These are phyloP conservation scores for Heteromeles arbutifolia DNA, from an alignment of 306 rosid species.

Conservation along the genomic window DNA sequence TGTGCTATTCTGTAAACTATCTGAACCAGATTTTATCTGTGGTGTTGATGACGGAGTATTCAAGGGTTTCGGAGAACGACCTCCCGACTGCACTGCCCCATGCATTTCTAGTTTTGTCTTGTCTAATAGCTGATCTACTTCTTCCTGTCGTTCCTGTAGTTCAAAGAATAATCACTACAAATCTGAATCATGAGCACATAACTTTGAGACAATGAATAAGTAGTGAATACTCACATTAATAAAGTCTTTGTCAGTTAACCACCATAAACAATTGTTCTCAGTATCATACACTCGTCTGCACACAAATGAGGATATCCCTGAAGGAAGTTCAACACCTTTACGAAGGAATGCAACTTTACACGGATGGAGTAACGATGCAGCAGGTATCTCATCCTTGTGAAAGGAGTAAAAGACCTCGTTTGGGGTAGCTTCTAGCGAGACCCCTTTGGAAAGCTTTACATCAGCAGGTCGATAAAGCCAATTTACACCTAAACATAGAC, in stretches of 20 bases:
- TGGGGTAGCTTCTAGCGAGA: constrained; percentile 59
- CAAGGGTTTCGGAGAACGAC: constrained; percentile 81
- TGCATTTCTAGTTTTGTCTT: constrained; percentile 69
- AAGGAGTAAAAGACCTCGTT: constrained; percentile 87
- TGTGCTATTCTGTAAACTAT: constrained; percentile 57
- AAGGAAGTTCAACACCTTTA: constrained; percentile 61
- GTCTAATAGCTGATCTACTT: constrained; percentile 60
- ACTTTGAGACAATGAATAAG: not conserved
- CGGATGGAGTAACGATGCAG: constrained; percentile 74
- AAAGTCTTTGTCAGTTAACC: constrained; percentile 74
- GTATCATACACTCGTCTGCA: constrained; percentile 85
- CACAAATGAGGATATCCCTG: constrained; percentile 74
- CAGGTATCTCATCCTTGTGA: constrained; percentile 81
- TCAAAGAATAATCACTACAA: constrained; percentile 5
- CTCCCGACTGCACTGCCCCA: constrained; percentile 65
- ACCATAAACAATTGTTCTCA: constrained; percentile 72
- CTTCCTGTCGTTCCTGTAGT: constrained; percentile 74
- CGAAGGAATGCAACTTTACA: constrained; percentile 91
- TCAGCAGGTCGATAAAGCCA: constrained; percentile 83
- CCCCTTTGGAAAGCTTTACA: constrained; percentile 58
- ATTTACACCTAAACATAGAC: constrained; percentile 51
- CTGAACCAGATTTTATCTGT: constrained; percentile 70
- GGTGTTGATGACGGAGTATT: constrained; percentile 67
- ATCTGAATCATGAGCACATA: not conserved
- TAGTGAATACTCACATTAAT: constrained; percentile 55